These are phyloP conservation scores for Russula dissimulans DNA, from an alignment of 768 basidiomycete species.

Conservation along the genomic window DNA sequence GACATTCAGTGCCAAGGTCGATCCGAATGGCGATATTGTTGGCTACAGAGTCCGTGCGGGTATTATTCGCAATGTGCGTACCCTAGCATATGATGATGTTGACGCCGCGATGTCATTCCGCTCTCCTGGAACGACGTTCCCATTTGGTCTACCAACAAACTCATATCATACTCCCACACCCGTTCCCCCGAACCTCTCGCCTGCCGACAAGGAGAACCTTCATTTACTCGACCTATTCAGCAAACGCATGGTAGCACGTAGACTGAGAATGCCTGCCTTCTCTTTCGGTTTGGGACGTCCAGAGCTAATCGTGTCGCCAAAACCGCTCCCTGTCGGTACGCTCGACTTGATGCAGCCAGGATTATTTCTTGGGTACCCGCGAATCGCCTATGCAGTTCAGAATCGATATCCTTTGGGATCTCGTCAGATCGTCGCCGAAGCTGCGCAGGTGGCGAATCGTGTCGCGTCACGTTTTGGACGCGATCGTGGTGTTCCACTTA, in stretches of 20 bases:
- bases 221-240: conserved; percentile 25
- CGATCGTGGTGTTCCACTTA: conserved; percentile 49
- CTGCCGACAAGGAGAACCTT: conserved; percentile 23
- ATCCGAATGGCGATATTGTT: conserved; percentile 49
- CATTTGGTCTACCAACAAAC: conserved; percentile 33
- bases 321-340: conserved; percentile 14
- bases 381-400: conserved; percentile 37
- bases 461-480: conserved; percentile 63
- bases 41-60: conserved; percentile 67
- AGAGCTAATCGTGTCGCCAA: conserved; percentile 24
- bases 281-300: not conserved
- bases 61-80: conserved; percentile 57
- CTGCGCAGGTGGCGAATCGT: conserved; percentile 74
- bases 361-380: conserved; percentile 41
- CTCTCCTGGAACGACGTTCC: conserved; percentile 25
- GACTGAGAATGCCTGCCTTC: not conserved
- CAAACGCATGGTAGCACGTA: conserved; percentile 6
- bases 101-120: conserved; percentile 39
- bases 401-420: conserved; percentile 32
- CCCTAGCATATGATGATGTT: conserved; percentile 58
- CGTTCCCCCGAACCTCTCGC: not conserved
- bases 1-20: conserved; percentile 72
- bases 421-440: conserved; percentile 58
- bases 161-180: not conserved
- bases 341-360: conserved; percentile 8